Base-by-base conservation (phyloP, 2,329 filamentous ascomycete genomes). In the Chrysoporthe deuterocubensis region DNA sequence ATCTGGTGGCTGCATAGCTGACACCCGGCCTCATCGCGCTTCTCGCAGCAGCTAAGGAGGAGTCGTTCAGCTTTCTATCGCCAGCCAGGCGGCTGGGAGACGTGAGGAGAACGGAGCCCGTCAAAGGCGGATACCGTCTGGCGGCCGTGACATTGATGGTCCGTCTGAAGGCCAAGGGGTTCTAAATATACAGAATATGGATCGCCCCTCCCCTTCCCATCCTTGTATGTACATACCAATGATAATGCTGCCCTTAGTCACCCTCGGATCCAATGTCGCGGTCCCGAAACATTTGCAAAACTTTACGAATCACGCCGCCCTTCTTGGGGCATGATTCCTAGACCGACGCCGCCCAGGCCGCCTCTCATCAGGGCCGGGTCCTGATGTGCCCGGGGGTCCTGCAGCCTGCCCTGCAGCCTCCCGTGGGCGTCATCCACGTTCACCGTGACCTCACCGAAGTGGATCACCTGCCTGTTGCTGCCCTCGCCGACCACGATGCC, bases 401-500 rank as follows among this genome's bases (percentile, higher is more conserved):
- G 59, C 59, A 61, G 40, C 56, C 74, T 68, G 57, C n/a, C 37
- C 21, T 60, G 62, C 18, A 65, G 32, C 43, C 62, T 58, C 37
- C n/a, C 42, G 11, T 44, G 44, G 26, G 62, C 62, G 26, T 37
- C 62, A 13, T 21, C 40, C 42, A 65, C 13, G 52, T 46, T 26
- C 14, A 58, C 54, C 26, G 62, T 58, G 11, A 50, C 18, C 8
- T 65, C 62, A 6, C 62, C 52, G 14, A 65, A 65, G n/a, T 43
- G 52, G 32, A 65, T 48, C 6, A 65, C 21, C n/a, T 48, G 42
- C 18, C 62, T 42, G 37, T 60, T 43, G 4, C 69, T 68, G n/a
- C 73, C 73, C 16, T 72, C 71, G 0, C 68, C 71, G 1, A 76
- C 70, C 34, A 63, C 58, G 37, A 76, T 72, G 18, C 74, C 74